These are phyloP conservation scores for Leptographium procerum DNA, from an alignment of 2,329 filamentous ascomycete species.

Conservation along the genomic window DNA sequence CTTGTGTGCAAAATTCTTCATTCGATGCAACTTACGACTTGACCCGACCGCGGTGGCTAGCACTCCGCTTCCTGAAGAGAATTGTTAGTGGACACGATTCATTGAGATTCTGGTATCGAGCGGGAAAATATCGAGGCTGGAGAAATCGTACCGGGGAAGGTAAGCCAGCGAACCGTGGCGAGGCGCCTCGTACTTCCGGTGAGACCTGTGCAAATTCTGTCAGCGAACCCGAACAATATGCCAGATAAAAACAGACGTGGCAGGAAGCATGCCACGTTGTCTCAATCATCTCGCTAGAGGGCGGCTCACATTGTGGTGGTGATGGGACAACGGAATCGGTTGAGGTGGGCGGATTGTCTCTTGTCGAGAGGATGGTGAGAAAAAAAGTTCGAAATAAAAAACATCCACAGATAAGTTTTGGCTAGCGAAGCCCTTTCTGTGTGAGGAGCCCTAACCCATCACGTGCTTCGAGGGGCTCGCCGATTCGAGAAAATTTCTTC, in stretches of 20 bases:
- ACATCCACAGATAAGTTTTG: conserved; percentile 6
- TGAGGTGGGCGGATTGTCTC: neutral
- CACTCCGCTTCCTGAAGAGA: conserved; percentile 13
- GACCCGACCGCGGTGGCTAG: conserved; percentile 44
- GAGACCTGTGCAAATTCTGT: conserved; percentile 26
- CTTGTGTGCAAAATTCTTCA: neutral
- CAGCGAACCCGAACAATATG: neutral
- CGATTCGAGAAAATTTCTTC: no score
- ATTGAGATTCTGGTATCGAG: neutral
- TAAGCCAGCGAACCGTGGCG: conserved; percentile 89
- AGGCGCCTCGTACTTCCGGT: conserved; percentile 65
- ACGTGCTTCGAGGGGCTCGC: conserved; percentile 5
- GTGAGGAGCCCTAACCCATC: conserved; percentile 11
- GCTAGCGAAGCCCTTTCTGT: conserved; percentile 8
- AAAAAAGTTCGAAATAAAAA: conserved; percentile 7
- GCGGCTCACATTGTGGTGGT: conserved; percentile 3
- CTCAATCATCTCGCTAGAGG: neutral
- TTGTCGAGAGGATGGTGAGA: neutral
- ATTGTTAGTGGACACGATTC: conserved; percentile 6
- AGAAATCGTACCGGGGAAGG: conserved; percentile 40
- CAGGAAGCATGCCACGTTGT: no score
- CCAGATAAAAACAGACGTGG: neutral
- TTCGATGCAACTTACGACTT: conserved; percentile 72
- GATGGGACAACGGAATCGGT: neutral
- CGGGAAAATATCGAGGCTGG: neutral